Evolutionary conservation across 371 early-diverging fungal genomes (phyloP).

Genomic region (Basidiobolus meristosporus): DNA sequence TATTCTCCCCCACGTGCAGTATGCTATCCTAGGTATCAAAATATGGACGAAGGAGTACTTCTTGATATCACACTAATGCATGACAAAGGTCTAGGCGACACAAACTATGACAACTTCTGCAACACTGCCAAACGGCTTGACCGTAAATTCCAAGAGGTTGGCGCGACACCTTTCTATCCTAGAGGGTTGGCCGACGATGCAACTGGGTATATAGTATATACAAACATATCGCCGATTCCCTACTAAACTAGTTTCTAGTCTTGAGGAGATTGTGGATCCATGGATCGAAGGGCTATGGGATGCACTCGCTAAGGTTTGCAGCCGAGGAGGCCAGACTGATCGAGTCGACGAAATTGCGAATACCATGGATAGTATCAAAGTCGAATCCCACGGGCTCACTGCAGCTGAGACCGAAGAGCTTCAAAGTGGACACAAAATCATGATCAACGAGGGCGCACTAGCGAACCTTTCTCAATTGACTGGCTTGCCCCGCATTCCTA

Average conservation of each 20-base stretch:
- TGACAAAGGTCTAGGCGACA: constrained; percentile 61
- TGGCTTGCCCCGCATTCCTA: constrained; percentile 35
- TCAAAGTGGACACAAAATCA: too few species aligned
- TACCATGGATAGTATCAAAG: neutral
- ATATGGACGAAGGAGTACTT: neutral
- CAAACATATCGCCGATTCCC: neutral
- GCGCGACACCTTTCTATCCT: constrained; percentile 47
- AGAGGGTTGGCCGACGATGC: constrained; percentile 81
- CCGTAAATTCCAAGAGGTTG: constrained; percentile 45
- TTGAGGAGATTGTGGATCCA: constrained; percentile 76
- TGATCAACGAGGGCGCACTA: constrained; percentile 10
- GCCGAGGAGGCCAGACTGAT: neutral
- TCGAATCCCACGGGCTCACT: neutral
- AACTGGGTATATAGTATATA: constrained; percentile 31
- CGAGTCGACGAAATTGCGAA: neutral
- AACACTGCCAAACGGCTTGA: constrained; percentile 64
- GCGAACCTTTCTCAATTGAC: constrained; percentile 31
- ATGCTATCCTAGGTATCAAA: constrained; percentile 28
- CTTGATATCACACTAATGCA: neutral
- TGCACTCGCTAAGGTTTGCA: constrained; percentile 22
- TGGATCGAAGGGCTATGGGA: constrained; percentile 82
- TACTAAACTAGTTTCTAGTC: constrained; percentile 11
- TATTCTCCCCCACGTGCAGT: constrained; percentile 20
- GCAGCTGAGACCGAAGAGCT: neutral
- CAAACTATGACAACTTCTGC: constrained; percentile 81